Percentiles rank a stretch among this genome's conserved stretches.
These are phyloP conservation scores for Barbarea vulgaris DNA, from an alignment of 345 rosid species.

Conservation along the genomic window DNA sequence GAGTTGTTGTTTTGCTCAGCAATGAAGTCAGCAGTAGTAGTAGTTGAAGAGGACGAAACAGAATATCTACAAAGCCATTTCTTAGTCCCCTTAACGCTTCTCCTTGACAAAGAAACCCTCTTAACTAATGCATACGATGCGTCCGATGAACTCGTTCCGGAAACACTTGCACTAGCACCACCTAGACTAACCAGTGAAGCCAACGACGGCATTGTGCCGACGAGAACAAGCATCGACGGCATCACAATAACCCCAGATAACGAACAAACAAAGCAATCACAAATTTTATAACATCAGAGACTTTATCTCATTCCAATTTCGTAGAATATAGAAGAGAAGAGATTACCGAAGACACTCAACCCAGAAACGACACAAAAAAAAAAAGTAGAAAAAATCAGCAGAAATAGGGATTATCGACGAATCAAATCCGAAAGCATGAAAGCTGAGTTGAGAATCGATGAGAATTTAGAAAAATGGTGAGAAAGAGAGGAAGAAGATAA, in stretches of 20 bases:
- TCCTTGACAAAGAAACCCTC: conserved; percentile 62
- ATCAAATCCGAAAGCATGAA: conserved; percentile 17
- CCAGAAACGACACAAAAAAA: conserved; percentile 15
- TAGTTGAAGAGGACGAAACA: conserved; percentile 48
- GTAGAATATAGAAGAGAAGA: background rate
- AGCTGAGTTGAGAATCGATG: conserved; percentile 1
- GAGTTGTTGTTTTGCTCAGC: conserved; percentile 63
- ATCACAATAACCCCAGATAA: conserved; percentile 31
- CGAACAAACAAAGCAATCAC: conserved; percentile 4
- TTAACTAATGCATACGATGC: conserved; percentile 58
- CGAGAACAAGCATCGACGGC: conserved; percentile 70
- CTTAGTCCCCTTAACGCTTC: conserved; percentile 48
- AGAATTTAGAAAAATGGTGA: conserved; percentile 16
- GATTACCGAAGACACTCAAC: conserved; percentile 1
- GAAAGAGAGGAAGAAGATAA: conserved; percentile 34
- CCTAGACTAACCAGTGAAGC: conserved; percentile 69
- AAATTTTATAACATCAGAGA: conserved; percentile 22
- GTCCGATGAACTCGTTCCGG: conserved; percentile 49
- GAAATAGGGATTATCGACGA: conserved; percentile 17
- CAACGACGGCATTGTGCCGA: conserved; percentile 79
- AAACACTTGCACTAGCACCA: conserved; percentile 46
- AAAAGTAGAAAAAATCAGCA: background rate
- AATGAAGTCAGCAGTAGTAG: conserved; percentile 62
- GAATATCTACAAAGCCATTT: conserved; percentile 87
- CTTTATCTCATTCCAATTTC: conserved; percentile 22